Evolutionary conservation across 768 basidiomycete species (phyloP).

Genomic region (Tephrocybe sp.): DNA sequence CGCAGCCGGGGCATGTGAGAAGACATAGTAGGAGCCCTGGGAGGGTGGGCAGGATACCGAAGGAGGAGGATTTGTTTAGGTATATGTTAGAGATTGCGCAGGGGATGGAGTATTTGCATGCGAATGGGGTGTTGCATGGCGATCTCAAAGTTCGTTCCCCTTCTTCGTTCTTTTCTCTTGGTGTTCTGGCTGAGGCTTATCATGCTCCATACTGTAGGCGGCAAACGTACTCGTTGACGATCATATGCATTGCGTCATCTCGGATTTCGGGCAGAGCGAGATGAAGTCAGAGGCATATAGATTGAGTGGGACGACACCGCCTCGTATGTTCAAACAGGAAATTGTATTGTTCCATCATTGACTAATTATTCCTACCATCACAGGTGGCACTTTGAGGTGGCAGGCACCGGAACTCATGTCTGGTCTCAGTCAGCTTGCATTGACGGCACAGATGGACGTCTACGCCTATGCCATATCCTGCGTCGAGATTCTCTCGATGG

Average conservation of each 20-base stretch:
- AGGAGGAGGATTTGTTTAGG: slow-evolving; percentile 44
- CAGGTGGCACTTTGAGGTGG: slow-evolving; percentile 71
- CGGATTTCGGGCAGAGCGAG: slow-evolving; percentile 83
- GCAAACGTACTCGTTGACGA: slow-evolving; percentile 79
- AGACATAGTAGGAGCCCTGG: background rate
- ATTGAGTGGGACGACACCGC: slow-evolving; percentile 49
- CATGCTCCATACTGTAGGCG: slow-evolving; percentile 37
- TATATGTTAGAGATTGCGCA: slow-evolving; percentile 74
- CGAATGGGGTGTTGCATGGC: slow-evolving; percentile 68
- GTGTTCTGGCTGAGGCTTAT: background rate
- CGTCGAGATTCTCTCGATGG: slow-evolving; percentile 62
- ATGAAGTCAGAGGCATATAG: slow-evolving; percentile 72
- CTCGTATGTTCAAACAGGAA: slow-evolving; percentile 39
- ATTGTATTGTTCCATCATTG: background rate
- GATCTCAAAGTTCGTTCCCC: slow-evolving; percentile 65
- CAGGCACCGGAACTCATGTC: slow-evolving; percentile 66
- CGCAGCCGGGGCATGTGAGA: background rate
- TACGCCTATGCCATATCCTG: slow-evolving; percentile 71
- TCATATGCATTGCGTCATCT: slow-evolving; percentile 63
- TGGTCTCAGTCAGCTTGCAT: slow-evolving; percentile 33
- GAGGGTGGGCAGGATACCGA: background rate
- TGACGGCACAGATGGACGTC: slow-evolving; percentile 61
- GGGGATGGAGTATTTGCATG: slow-evolving; percentile 83
- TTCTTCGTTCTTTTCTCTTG: background rate
- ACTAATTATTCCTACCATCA: too few species aligned